Evolutionary conservation across 2,329 filamentous ascomycete species (phyloP).

Genomic region (Endothia cerciana): DNA sequence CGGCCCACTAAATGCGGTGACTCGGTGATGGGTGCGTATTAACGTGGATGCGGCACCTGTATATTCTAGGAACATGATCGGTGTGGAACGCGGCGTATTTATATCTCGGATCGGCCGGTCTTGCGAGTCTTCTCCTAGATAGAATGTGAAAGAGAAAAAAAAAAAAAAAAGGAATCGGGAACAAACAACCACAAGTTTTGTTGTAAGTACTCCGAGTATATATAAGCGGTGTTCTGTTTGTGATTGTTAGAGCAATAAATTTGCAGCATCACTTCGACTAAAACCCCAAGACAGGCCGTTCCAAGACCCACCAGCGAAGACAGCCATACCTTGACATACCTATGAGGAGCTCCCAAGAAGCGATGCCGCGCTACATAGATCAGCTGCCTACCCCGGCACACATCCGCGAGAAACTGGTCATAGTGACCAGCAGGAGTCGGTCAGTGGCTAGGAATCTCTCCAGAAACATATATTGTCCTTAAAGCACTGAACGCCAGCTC

Average conservation of each 20-base stretch:
- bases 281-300: not conserved
- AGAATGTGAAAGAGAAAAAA: no score
- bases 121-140: not conserved
- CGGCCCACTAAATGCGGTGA: no score
- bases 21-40: no score
- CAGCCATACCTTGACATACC: not conserved
- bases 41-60: not conserved
- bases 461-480: not conserved
- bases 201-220: not conserved
- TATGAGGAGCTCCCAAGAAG: not conserved
- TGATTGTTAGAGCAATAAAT: not conserved
- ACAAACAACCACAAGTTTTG: not conserved
- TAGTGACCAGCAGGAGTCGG: constrained; percentile 45
- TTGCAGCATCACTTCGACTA: not conserved
- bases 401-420: constrained; percentile 40
- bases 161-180: no score
- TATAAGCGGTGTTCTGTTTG: not conserved
- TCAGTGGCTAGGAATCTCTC: constrained; percentile 28
- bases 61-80: not conserved
- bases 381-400: constrained; percentile 38
- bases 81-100: not conserved
- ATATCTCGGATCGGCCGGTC: not conserved
- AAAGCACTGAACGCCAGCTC: not conserved
- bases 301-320: not conserved
- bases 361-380: constrained; percentile 43